A percentile compares a stretch with the other conserved stretches of the same genome.
phyloP scores from a whole-genome alignment of 177 flowering plant species.

The Vitis hybrid region DNA sequence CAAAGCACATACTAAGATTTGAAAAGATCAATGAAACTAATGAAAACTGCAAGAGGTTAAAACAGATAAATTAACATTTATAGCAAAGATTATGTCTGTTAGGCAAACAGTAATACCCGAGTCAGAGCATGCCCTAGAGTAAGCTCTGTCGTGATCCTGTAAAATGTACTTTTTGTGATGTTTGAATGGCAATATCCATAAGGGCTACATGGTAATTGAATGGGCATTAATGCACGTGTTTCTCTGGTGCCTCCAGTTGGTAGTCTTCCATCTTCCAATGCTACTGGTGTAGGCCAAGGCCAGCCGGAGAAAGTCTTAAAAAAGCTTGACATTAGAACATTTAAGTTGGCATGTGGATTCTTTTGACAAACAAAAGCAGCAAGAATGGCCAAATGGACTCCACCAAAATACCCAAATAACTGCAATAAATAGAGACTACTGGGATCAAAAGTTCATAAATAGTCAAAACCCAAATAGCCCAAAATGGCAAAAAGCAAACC shows the following conservation, averaged over 20 bases:
- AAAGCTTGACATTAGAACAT: constrained; percentile 34
- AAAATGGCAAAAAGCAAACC: neutral
- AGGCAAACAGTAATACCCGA: constrained; percentile 25
- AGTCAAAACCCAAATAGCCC: neutral
- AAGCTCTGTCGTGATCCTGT: constrained; percentile 42
- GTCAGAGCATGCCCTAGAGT: constrained; percentile 34
- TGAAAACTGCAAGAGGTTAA: neutral
- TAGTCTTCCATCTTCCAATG: constrained; percentile 33
- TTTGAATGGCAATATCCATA: constrained; percentile 45
- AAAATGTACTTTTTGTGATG: constrained; percentile 46
- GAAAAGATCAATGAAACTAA: neutral
- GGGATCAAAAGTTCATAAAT: neutral
- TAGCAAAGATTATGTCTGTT: neutral
- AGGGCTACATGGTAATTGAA: constrained; percentile 49
- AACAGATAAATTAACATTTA: neutral
- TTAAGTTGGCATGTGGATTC: constrained; percentile 39
- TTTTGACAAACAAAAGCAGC: constrained; percentile 50
- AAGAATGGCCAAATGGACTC: constrained; percentile 59
- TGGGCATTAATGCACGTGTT: constrained; percentile 44
- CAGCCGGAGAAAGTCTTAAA: constrained; percentile 50
- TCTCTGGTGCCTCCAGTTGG: constrained; percentile 16
- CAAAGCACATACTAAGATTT: too few species aligned
- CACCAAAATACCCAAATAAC: constrained; percentile 62
- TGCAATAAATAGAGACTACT: constrained; percentile 23
- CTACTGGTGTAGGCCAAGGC: constrained; percentile 66